These are phyloP conservation scores for Diaporthe humulicola DNA, from an alignment of 2,329 filamentous ascomycete species.

Conservation along the genomic window DNA sequence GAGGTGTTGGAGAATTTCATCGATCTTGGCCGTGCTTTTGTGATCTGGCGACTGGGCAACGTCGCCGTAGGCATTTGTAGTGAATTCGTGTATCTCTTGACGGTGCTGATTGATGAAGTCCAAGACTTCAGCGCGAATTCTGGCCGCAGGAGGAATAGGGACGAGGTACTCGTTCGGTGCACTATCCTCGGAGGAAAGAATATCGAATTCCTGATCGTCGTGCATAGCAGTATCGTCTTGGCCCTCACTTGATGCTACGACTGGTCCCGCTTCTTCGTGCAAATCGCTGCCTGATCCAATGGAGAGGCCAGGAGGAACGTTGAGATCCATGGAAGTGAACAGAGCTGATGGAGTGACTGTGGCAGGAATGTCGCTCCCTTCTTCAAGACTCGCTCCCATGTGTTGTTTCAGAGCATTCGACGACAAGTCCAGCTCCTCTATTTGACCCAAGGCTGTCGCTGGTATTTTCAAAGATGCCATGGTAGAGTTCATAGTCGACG, in stretches of 20 bases:
- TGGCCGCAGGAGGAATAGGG: slow-evolving; percentile 69
- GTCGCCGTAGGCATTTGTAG: slow-evolving; percentile 56
- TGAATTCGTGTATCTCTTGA: slow-evolving; percentile 60
- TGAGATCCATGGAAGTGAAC: slow-evolving; percentile 23
- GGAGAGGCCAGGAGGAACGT: slow-evolving; percentile 6
- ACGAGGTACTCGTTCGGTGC: slow-evolving; percentile 62
- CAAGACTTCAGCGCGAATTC: slow-evolving; percentile 65
- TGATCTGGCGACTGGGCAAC: slow-evolving; percentile 54
- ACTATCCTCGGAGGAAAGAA: slow-evolving; percentile 37
- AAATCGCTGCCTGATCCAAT: neutral
- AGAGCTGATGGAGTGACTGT: slow-evolving; percentile 38
- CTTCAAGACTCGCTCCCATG: slow-evolving; percentile 14
- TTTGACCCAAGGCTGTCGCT: slow-evolving; percentile 27
- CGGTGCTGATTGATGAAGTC: slow-evolving; percentile 61
- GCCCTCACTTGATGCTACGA: slow-evolving; percentile 1
- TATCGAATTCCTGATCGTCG: slow-evolving; percentile 30
- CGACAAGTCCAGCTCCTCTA: slow-evolving; percentile 22
- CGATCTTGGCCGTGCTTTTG: slow-evolving; percentile 59
- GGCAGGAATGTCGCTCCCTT: slow-evolving; percentile 13
- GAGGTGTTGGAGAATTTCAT: slow-evolving; percentile 64
- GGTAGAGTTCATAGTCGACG: slow-evolving; percentile 22
- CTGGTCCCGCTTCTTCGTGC: neutral
- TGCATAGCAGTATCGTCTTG: slow-evolving; percentile 16
- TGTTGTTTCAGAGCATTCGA: slow-evolving; percentile 18
- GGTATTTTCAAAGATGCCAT: slow-evolving; percentile 27